These are phyloP conservation scores for Colletotrichum incanum DNA, from an alignment of 2,329 filamentous ascomycete species.

Conservation along the genomic window DNA sequence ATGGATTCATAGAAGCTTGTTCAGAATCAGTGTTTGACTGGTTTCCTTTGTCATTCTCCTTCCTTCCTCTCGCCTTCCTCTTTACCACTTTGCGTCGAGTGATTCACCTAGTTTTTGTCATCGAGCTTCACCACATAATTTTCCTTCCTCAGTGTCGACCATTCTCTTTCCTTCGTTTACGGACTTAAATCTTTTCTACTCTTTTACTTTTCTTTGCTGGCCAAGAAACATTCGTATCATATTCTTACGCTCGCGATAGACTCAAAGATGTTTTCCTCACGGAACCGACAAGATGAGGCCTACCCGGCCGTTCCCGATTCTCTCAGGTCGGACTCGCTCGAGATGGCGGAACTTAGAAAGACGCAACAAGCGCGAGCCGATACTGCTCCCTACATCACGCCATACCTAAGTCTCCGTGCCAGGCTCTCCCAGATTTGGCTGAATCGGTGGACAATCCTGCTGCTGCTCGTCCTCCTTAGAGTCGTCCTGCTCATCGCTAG, in stretches of 20 bases:
- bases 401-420: slow-evolving; percentile 91
- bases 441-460: slow-evolving; percentile 95
- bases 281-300: slow-evolving; percentile 51
- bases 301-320: slow-evolving; percentile 57
- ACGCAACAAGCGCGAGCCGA: slow-evolving; percentile 58
- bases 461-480: slow-evolving; percentile 87
- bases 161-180: slow-evolving; percentile 3
- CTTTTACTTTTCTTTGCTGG: slow-evolving; percentile 21
- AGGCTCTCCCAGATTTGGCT: slow-evolving; percentile 97
- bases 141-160: slow-evolving; percentile 6
- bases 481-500: slow-evolving; percentile 82
- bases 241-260: slow-evolving; percentile 48
- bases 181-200: neutral
- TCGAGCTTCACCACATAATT: slow-evolving; percentile 28
- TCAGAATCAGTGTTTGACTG: slow-evolving; percentile 38
- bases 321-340: slow-evolving; percentile 56
- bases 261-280: slow-evolving; percentile 57
- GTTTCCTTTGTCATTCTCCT: slow-evolving; percentile 44
- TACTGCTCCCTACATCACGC: slow-evolving; percentile 82
- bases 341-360: slow-evolving; percentile 53
- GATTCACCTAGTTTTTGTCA: slow-evolving; percentile 38
- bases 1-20: slow-evolving; percentile 44
- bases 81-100: slow-evolving; percentile 28
- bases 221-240: slow-evolving; percentile 23
- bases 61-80: slow-evolving; percentile 14